phyloP scores from a whole-genome alignment of 345 rosid genomes.

The Eucalyptus globulus region DNA sequence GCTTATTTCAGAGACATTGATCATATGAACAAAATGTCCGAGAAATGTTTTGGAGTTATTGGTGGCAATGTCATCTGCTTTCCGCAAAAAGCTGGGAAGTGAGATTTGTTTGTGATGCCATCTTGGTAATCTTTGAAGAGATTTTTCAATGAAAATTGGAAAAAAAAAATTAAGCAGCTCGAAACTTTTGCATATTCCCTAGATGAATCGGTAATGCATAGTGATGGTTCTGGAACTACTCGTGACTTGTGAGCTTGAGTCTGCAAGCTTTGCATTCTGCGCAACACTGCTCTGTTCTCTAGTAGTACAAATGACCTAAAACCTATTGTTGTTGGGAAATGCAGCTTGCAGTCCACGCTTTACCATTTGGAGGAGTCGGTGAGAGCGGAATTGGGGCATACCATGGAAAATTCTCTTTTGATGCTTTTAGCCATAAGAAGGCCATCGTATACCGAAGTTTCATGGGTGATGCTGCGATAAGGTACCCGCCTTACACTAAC shows the following conservation, averaged over 20 bases:
- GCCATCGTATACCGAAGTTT: slow-evolving; percentile 70
- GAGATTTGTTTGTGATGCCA: neutral
- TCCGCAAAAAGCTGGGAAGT: neutral
- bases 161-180: neutral
- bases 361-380: slow-evolving; percentile 97
- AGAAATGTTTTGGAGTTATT: neutral
- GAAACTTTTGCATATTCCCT: neutral
- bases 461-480: slow-evolving; percentile 37
- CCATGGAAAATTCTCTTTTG: slow-evolving; percentile 96
- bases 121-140: neutral
- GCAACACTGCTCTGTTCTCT: neutral
- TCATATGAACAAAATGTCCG: neutral
- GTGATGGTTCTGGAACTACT: neutral
- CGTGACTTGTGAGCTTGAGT: neutral
- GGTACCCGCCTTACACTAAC: slow-evolving; percentile 80
- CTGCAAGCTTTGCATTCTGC: neutral
- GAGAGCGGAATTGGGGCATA: slow-evolving; percentile 90
- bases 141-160: neutral
- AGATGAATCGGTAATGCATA: neutral
- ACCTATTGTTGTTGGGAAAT: neutral
- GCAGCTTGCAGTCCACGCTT: slow-evolving; percentile 53
- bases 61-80: neutral
- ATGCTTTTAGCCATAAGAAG: slow-evolving; percentile 92
- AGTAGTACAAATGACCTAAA: neutral
- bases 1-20: neutral